These are phyloP conservation scores for Bertia moriformis DNA, from an alignment of 2,329 filamentous ascomycete genomes.

Conservation along the genomic window DNA sequence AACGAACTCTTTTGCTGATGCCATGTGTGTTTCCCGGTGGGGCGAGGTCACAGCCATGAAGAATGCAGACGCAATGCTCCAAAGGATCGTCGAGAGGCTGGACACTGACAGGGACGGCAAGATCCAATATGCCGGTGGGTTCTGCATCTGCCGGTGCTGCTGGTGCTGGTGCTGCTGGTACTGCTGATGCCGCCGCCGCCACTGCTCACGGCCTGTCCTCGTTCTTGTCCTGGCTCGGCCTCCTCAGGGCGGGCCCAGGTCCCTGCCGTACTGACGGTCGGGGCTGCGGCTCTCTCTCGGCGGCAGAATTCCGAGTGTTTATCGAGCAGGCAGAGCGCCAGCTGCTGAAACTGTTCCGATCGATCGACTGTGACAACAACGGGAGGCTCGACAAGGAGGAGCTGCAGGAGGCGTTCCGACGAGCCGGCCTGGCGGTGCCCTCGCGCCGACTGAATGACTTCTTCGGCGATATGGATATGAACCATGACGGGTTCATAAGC, in stretches of 20 bases:
- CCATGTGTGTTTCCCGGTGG: slow-evolving; percentile 3
- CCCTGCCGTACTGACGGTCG: slow-evolving; percentile 5
- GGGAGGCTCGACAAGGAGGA: slow-evolving; percentile 80
- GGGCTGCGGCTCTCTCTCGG: slow-evolving; percentile 2
- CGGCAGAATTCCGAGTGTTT: slow-evolving; percentile 72
- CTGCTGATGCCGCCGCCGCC: too few relatives aligned
- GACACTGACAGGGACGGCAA: slow-evolving; percentile 77
- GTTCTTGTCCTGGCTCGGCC: slow-evolving; percentile 4
- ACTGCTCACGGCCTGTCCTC: slow-evolving; percentile 2
- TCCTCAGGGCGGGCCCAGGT: slow-evolving; percentile 7
- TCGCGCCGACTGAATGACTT: slow-evolving; percentile 67
- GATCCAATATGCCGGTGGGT: slow-evolving; percentile 77
- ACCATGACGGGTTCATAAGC: slow-evolving; percentile 74
- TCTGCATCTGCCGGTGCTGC: slow-evolving; percentile 4
- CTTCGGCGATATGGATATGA: slow-evolving; percentile 77
- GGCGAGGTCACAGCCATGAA: slow-evolving; percentile 60
- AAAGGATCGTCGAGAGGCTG: slow-evolving; percentile 65
- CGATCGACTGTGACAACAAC: slow-evolving; percentile 74
- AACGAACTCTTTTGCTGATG: too few relatives aligned
- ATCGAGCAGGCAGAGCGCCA: slow-evolving; percentile 78
- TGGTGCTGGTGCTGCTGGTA: too few relatives aligned
- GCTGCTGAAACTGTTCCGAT: slow-evolving; percentile 66
- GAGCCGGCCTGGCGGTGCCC: slow-evolving; percentile 66
- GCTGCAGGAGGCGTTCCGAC: slow-evolving; percentile 63
- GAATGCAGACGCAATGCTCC: slow-evolving; percentile 77